phyloP scores from a whole-genome alignment of 1,139 yeast species.

The Yamadazyma dendronema region DNA sequence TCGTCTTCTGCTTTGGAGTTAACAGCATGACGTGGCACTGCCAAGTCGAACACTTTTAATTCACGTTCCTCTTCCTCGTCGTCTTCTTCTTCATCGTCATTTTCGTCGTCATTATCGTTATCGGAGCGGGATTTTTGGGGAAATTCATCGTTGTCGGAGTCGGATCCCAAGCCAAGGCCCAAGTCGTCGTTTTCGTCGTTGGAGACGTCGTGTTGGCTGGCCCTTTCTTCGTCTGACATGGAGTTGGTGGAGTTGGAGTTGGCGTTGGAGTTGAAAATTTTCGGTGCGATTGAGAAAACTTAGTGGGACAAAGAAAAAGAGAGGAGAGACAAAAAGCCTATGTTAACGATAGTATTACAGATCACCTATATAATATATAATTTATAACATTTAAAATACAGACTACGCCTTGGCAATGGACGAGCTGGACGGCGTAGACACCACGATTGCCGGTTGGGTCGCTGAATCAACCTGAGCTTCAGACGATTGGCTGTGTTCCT shows the following conservation, averaged over 20 bases:
- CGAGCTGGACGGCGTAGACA: slow-evolving; percentile 21
- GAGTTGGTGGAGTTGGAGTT: neutral
- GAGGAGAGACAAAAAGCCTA: neutral
- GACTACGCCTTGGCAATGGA: slow-evolving; percentile 14
- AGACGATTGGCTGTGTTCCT: no score
- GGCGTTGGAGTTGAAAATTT: slow-evolving; percentile 2
- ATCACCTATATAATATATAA: slow-evolving; percentile 2
- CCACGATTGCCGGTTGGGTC: slow-evolving; percentile 15
- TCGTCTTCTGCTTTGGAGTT: slow-evolving; percentile 41
- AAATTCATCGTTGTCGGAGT: slow-evolving; percentile 9
- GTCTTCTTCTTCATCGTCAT: slow-evolving; percentile 4
- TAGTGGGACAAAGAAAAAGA: neutral
- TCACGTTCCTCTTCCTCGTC: slow-evolving; percentile 19
- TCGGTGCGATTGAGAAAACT: slow-evolving; percentile 1
- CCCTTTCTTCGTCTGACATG: slow-evolving; percentile 16
- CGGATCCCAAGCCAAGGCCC: neutral
- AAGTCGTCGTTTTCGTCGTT: neutral
- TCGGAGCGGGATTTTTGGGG: slow-evolving; percentile 14
- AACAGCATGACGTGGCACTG: slow-evolving; percentile 73
- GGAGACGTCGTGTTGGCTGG: slow-evolving; percentile 4
- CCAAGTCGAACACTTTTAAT: slow-evolving; percentile 54
- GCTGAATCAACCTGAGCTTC: no score
- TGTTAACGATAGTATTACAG: slow-evolving; percentile 1
- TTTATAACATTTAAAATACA: no score
- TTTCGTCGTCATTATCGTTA: slow-evolving; percentile 7